Percentiles rank a stretch among this genome's conserved stretches.
Conservation (phyloP, 768 basidiomycete species). For the Asterophora lycoperdoides region DNA sequence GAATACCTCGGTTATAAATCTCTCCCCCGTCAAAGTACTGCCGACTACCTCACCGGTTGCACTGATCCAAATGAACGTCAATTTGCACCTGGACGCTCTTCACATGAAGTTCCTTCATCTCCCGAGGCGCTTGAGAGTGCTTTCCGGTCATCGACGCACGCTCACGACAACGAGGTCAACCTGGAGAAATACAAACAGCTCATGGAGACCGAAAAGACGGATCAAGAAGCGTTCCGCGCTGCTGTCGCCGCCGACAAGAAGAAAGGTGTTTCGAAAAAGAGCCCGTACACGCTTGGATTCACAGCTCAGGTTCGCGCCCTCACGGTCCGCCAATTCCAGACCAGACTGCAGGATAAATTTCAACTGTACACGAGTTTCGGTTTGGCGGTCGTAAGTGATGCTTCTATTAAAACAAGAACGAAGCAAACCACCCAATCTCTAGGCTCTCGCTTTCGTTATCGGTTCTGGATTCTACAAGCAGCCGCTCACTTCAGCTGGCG, state of each 20-base stretch:
- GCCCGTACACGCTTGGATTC: constrained; percentile 82
- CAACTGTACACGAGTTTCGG: constrained; percentile 69
- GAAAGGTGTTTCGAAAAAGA: constrained; percentile 69
- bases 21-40: constrained; percentile 78
- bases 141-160: constrained; percentile 48
- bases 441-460: constrained; percentile 59
- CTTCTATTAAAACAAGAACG: background rate
- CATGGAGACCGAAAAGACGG: constrained; percentile 57
- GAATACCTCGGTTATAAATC: constrained; percentile 66
- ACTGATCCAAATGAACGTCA: constrained; percentile 86
- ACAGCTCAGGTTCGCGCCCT: constrained; percentile 67
- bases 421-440: background rate
- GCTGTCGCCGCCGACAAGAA: constrained; percentile 78
- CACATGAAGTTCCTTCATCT: constrained; percentile 57
- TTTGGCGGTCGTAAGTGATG: constrained; percentile 49
- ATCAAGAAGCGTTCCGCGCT: constrained; percentile 73
- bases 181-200: constrained; percentile 51
- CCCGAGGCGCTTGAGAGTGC: constrained; percentile 65
- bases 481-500: constrained; percentile 70
- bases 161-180: constrained; percentile 37
- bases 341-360: constrained; percentile 71
- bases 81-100: constrained; percentile 60
- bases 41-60: constrained; percentile 82
- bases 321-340: constrained; percentile 68
- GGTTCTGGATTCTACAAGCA: constrained; percentile 74